Evolutionary conservation across 1,284 basidiomycete species (phyloP), one percentile per base, ranked within the genome.

Genomic region (Ceratobasidium sp.): DNA sequence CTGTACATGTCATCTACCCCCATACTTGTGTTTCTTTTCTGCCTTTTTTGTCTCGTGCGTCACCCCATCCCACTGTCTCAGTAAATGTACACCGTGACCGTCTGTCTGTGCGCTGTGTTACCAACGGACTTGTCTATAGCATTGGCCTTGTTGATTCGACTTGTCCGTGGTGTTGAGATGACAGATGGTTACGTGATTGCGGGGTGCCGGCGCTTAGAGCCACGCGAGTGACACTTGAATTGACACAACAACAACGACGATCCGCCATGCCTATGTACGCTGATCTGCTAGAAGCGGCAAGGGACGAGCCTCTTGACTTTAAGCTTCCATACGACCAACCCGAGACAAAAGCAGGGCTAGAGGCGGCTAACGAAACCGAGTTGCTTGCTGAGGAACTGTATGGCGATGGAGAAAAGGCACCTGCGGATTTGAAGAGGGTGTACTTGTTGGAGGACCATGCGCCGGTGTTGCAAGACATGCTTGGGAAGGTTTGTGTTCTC

Each of bases 11-110:
- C 59, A 63, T 47, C 41, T 50, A 38, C 63, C 16, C 54, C 38
- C 23, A 23, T 61, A 44, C 26, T 54, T 47, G 43, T 70, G 44
- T 57, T 23, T 69, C 30, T 35, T 28, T 38, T 38, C 35, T 11
- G 11, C 35, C 35, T 38, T 38, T 67, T 44, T 52, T 35, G 50
- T 28, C 50, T 18, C 16, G 26, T 55, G 32, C 23, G 16, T 28
- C 66, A 55, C 46, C 52, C 44, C 67, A 70, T 70, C 67, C 55
- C 55, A 70, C 67, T 70, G 67, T 70, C 67, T 70, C 67, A 44
- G 55, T 70, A 70, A 70, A 69, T 70, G 67, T 70, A 70, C 43
- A 69, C 66, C 66, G 66, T 69, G 52, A 69, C 66, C 47, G 49
- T 55, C 46, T 52, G 23, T 46, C 55, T 70, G 67, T 44, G 66